Percentiles rank a stretch among this genome's conserved stretches.
phyloP scores from a whole-genome alignment of 2,329 filamentous ascomycete species.

The Hymenotorrendiella dingleyae region DNA sequence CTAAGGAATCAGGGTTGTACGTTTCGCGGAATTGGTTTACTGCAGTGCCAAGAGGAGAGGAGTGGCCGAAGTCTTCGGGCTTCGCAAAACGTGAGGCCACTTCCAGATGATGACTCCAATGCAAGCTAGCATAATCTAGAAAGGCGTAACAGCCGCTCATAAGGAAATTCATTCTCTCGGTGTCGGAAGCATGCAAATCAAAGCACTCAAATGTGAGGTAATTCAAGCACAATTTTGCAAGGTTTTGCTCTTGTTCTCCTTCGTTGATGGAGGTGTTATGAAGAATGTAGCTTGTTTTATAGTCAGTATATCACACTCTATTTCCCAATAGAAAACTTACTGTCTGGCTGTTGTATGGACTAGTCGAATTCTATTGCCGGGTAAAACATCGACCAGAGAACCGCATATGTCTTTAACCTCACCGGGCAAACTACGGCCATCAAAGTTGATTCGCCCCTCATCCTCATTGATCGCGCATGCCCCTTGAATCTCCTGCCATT shows the following conservation, averaged over 20 bases:
- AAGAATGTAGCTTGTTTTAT: conserved; percentile 11
- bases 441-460: conserved; percentile 25
- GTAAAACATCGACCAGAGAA: conserved; percentile 31
- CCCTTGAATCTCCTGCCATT: conserved; percentile 37
- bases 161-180: conserved; percentile 2
- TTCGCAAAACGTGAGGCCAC: background rate
- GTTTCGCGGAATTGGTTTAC: conserved; percentile 1
- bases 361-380: conserved; percentile 29
- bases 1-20: background rate
- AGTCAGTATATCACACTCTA: background rate
- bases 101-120: conserved; percentile 26
- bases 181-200: conserved; percentile 5
- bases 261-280: conserved; percentile 13
- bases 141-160: conserved; percentile 25
- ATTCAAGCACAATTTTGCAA: conserved; percentile 25
- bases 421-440: conserved; percentile 22
- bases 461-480: conserved; percentile 31
- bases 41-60: background rate
- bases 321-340: conserved; percentile 17
- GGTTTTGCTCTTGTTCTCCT: conserved; percentile 15
- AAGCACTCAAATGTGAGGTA: conserved; percentile 27
- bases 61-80: background rate
- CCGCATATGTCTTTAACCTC: conserved; percentile 31
- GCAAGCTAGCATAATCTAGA: conserved; percentile 26
- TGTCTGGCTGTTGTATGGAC: conserved; percentile 33